phyloP scores from a whole-genome alignment of 176 grass and related monocot genomes.

The Aegilops umbellulata region DNA sequence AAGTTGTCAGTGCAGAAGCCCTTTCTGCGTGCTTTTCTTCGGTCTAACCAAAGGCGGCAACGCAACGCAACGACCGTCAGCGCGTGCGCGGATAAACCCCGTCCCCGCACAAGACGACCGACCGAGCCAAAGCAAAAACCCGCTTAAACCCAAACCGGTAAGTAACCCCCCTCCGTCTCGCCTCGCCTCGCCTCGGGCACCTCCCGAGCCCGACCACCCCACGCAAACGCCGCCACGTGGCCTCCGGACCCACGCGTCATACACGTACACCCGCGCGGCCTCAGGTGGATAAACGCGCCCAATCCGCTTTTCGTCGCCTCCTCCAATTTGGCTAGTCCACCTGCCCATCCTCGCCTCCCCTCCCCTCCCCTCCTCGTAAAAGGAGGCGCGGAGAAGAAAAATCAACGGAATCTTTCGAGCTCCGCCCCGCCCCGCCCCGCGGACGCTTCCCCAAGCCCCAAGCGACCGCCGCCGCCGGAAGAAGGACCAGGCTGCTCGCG shows the following conservation, averaged over 20 bases:
- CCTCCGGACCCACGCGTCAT: background rate
- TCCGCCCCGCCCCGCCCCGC: background rate
- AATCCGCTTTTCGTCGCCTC: background rate
- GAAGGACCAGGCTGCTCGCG: background rate
- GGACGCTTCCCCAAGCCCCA: conserved; percentile 16
- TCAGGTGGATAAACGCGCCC: background rate
- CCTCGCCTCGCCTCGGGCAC: background rate
- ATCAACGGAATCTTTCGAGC: conserved; percentile 32
- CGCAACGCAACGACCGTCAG: conserved; percentile 5
- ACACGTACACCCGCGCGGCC: accelerated
- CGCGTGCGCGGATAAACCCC: conserved; percentile 26
- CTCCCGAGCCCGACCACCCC: background rate
- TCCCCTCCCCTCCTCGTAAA: conserved; percentile 3
- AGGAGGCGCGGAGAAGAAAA: background rate
- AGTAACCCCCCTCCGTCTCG: background rate
- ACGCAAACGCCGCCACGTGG: background rate
- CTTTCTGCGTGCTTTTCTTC: no score
- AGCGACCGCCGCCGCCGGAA: no score
- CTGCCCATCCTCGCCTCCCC: background rate
- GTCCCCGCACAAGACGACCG: background rate
- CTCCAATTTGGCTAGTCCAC: conserved; percentile 10
- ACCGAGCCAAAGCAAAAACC: background rate
- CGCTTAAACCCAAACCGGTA: conserved; percentile 32
- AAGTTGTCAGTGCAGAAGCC: no score
- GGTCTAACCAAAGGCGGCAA: no score